Evolutionary conservation across 352 stramenopile genomes (phyloP).

Genomic region (Globisporangium alternatum): DNA sequence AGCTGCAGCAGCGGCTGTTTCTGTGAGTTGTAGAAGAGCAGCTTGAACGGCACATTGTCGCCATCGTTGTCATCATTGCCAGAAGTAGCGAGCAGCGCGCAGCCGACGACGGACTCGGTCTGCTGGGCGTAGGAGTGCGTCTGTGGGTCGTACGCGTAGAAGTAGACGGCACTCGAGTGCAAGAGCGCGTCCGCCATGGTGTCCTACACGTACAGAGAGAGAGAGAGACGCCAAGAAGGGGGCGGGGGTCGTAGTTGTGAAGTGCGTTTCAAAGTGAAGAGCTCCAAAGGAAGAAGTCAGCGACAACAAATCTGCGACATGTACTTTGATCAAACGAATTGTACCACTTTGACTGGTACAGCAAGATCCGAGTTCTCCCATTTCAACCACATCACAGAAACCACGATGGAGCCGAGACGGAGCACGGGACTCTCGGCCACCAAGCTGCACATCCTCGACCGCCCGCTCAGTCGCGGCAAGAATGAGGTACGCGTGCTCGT

Average conservation of each 20-base stretch:
- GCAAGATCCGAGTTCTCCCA: not conserved
- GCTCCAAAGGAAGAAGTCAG: constrained; percentile 6
- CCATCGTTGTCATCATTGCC: not conserved
- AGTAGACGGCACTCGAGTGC: constrained; percentile 68
- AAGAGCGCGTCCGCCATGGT: constrained; percentile 55
- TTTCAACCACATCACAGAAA: not conserved
- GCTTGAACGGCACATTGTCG: constrained; percentile 29
- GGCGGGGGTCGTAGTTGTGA: not conserved
- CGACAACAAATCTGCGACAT: not conserved
- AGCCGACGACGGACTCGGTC: constrained; percentile 59
- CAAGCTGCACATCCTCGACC: constrained; percentile 77
- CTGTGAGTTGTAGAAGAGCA: constrained; percentile 72
- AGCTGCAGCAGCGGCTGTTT: constrained; percentile 62
- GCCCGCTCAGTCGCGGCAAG: constrained; percentile 74
- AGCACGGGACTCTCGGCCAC: constrained; percentile 48
- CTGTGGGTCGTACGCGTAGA: constrained; percentile 60
- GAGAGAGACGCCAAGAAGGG: not conserved
- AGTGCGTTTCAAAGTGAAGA: constrained; percentile 11
- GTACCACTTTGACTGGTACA: not conserved
- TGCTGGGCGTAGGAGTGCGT: constrained; percentile 52
- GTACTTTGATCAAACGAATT: not conserved
- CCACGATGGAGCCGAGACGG: constrained; percentile 48
- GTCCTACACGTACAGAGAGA: not conserved
- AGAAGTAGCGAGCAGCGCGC: constrained; percentile 39
- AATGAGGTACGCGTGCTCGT: constrained; percentile 36